Evolutionary conservation across 2,329 filamentous ascomycete species (phyloP).

Genomic region (Sporothrix pallida): DNA sequence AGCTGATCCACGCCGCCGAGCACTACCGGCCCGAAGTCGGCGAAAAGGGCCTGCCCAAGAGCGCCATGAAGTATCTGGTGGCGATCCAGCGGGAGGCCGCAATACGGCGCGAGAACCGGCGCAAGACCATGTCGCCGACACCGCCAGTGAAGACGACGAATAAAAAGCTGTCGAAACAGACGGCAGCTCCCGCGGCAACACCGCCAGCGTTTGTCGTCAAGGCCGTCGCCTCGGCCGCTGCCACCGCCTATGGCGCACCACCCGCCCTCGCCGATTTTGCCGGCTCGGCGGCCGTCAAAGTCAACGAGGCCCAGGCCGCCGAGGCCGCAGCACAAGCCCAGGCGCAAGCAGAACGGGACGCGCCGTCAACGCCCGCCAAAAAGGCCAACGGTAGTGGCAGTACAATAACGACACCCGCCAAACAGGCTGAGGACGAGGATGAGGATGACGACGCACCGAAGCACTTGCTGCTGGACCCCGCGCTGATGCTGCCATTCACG

Average conservation of each 20-base stretch:
- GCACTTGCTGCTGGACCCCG: constrained; percentile 82
- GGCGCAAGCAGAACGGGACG: background rate
- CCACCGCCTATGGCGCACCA: constrained; percentile 9
- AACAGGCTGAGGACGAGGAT: constrained; percentile 52
- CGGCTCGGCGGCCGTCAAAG: constrained; percentile 33
- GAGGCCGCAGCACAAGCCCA: background rate
- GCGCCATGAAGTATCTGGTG: constrained; percentile 82
- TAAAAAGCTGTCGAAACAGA: constrained; percentile 12
- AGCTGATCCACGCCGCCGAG: constrained; percentile 88
- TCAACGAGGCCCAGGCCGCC: constrained; percentile 7
- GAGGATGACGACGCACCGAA: constrained; percentile 74
- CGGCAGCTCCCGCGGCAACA: background rate
- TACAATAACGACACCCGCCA: constrained; percentile 53
- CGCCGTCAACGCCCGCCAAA: constrained; percentile 32
- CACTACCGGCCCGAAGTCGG: constrained; percentile 95
- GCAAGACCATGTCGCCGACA: constrained; percentile 53
- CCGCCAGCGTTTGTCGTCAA: constrained; percentile 12
- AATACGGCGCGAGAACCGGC: constrained; percentile 60
- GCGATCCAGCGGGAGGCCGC: constrained; percentile 78
- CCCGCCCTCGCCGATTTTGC: constrained; percentile 11
- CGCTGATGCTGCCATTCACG: constrained; percentile 92
- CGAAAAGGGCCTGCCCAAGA: constrained; percentile 88
- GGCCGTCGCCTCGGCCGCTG: constrained; percentile 13
- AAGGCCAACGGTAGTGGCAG: constrained; percentile 39
- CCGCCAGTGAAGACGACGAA: constrained; percentile 41